Percentiles rank a stretch among this genome's conserved stretches.
These are phyloP conservation scores for Solanum arcanum DNA, from an alignment of 257 asterid species.

Conservation along the genomic window DNA sequence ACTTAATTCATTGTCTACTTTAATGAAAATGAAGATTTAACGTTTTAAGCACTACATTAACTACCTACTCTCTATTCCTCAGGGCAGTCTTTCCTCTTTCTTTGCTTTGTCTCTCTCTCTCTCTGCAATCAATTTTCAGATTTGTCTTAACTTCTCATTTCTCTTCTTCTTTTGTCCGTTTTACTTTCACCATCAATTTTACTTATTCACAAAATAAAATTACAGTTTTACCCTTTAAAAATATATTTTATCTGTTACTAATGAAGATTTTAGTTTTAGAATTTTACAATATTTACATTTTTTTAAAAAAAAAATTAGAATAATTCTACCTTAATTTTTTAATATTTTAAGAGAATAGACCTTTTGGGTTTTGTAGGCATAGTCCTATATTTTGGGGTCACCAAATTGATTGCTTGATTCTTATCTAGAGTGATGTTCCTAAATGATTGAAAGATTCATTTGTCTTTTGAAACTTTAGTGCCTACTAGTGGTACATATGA, in stretches of 20 bases:
- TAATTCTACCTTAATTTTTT: not conserved
- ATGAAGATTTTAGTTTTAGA: not conserved
- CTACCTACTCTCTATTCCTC: not conserved
- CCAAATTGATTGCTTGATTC: not conserved
- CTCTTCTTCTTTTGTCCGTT: not conserved
- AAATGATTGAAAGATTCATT: not conserved
- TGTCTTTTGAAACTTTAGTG: not conserved
- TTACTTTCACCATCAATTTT: not conserved
- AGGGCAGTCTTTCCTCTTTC: not conserved
- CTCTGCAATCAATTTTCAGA: not conserved
- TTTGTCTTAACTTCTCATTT: not conserved
- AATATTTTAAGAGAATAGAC: not conserved
- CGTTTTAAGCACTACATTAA: not conserved
- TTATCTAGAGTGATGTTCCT: not conserved
- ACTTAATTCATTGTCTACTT: not conserved
- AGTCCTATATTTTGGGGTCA: not conserved
- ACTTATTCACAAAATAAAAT: not conserved
- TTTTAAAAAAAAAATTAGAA: too few relatives aligned
- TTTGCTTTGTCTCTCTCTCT: not conserved
- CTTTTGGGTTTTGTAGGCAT: not conserved
- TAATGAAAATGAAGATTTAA: not conserved
- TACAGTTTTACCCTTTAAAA: too few relatives aligned
- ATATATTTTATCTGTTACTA: too few relatives aligned
- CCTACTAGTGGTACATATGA: not conserved
- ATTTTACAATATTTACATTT: too few relatives aligned